Conservation (phyloP, 2,329 filamentous ascomycete species). For the Stachybotrys chartarum region DNA sequence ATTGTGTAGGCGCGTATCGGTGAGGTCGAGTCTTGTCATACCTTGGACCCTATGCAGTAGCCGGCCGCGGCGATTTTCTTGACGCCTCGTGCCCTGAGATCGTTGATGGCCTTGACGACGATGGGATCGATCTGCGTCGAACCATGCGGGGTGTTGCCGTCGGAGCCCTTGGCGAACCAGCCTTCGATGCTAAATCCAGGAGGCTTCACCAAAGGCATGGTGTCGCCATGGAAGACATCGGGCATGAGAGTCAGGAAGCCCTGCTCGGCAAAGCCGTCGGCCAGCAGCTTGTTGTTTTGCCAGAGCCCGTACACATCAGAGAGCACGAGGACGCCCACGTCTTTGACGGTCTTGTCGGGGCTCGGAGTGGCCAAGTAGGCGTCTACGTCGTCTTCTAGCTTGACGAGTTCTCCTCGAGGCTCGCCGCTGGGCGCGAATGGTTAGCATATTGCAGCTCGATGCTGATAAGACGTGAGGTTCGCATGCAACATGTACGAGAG, state of each 20-base stretch:
- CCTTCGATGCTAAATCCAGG: constrained; percentile 20
- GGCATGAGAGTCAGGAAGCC: constrained; percentile 31
- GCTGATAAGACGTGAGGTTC: neutral
- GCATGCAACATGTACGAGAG: too few relatives aligned
- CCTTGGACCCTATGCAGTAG: constrained; percentile 60
- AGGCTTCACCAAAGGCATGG: constrained; percentile 14
- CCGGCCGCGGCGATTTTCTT: constrained; percentile 49
- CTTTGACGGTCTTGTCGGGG: constrained; percentile 14
- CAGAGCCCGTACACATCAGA: constrained; percentile 31
- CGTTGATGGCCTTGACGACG: constrained; percentile 36
- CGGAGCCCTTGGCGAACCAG: constrained; percentile 32
- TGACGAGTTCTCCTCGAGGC: constrained; percentile 37
- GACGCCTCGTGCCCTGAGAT: constrained; percentile 45
- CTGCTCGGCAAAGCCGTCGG: constrained; percentile 29
- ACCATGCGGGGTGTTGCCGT: constrained; percentile 39
- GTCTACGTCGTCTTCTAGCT: constrained; percentile 35
- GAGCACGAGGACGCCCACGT: constrained; percentile 25
- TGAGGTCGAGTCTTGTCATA: constrained; percentile 18
- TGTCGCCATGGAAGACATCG: constrained; percentile 31
- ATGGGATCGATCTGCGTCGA: constrained; percentile 24
- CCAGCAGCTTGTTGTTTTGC: constrained; percentile 32
- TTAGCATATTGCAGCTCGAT: neutral
- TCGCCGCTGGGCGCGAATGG: constrained; percentile 31
- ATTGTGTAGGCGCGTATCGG: too few relatives aligned
- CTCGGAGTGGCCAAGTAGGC: constrained; percentile 44